Conservation (phyloP, 2,329 filamentous ascomycete genomes). For the Remersonia thermophila region DNA sequence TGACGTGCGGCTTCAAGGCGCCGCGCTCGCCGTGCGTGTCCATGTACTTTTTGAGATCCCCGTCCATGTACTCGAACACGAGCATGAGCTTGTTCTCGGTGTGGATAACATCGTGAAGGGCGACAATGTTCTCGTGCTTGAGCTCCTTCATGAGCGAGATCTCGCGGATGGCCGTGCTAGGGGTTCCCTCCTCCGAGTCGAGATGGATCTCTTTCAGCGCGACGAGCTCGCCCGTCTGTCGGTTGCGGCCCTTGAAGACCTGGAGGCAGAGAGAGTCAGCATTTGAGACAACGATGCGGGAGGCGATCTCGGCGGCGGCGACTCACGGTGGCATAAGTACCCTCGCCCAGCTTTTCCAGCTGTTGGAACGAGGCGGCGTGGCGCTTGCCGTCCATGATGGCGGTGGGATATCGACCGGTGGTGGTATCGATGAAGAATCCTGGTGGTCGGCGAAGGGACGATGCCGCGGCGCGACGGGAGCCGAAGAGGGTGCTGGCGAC, state of each 20-base stretch:
- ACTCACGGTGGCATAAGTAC: constrained; percentile 91
- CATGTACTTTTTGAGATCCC: constrained; percentile 98
- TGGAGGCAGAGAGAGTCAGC: constrained; percentile 27
- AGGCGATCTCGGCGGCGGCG: background rate
- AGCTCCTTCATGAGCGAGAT: constrained; percentile 99
- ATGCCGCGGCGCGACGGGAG: constrained; percentile 19
- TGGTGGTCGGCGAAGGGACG: too few species aligned
- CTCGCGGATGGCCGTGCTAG: constrained; percentile 92
- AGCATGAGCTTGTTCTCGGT: constrained; percentile 99
- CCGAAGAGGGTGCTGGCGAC: constrained; percentile 30
- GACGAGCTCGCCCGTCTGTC: constrained; percentile 91
- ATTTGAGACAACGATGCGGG: background rate
- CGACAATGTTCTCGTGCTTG: constrained; percentile 97
- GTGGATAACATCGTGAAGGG: constrained; percentile 95
- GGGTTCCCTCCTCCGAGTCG: constrained; percentile 95
- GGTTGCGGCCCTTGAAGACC: constrained; percentile 95
- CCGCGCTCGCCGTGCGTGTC: constrained; percentile 83
- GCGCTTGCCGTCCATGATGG: constrained; percentile 73
- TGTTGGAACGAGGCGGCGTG: constrained; percentile 98
- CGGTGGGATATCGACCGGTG: constrained; percentile 1
- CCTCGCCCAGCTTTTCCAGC: constrained; percentile 96
- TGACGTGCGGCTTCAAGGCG: constrained; percentile 74
- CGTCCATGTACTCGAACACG: constrained; percentile 98
- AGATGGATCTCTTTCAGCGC: constrained; percentile 98
- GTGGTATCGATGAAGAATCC: background rate